A percentile compares a stretch with the other conserved stretches of the same genome.
These are phyloP conservation scores for Debaryomycetaceae sp. DNA, from an alignment of 1,139 yeast genomes.

Conservation along the genomic window DNA sequence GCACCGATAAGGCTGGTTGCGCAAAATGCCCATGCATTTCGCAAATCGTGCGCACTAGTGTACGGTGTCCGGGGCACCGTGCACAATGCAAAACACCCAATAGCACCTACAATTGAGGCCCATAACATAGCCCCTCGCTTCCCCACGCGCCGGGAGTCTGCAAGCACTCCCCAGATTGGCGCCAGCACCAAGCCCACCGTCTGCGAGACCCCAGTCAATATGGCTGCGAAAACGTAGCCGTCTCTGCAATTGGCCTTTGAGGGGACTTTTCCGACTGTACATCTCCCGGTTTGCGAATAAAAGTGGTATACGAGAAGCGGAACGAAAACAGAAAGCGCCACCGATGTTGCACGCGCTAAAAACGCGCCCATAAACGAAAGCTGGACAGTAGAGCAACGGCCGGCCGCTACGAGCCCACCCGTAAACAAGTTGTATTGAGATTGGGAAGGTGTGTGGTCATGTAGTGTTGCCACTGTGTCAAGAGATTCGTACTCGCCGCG, in stretches of 20 bases:
- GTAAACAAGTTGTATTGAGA: slow-evolving; percentile 3
- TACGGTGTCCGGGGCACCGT: slow-evolving; percentile 3
- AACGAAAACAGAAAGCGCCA: slow-evolving; percentile 48
- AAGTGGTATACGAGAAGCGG: slow-evolving; percentile 54
- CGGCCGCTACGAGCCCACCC: slow-evolving; percentile 32
- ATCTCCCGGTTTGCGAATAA: slow-evolving; percentile 38
- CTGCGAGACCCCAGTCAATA: slow-evolving; percentile 57
- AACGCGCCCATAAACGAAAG: slow-evolving; percentile 54
- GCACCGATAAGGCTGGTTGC: slow-evolving; percentile 25
- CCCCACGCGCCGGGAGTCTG: slow-evolving; percentile 35
- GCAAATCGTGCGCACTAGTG: slow-evolving; percentile 18
- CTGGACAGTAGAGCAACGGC: slow-evolving; percentile 21
- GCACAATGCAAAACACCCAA: slow-evolving; percentile 25
- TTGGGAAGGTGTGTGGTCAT: too few species aligned
- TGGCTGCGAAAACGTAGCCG: slow-evolving; percentile 57
- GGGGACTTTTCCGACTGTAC: slow-evolving; percentile 20
- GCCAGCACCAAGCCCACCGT: slow-evolving; percentile 46
- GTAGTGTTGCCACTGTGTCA: slow-evolving; percentile 1
- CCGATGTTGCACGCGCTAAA: slow-evolving; percentile 55
- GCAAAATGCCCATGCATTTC: slow-evolving; percentile 20
- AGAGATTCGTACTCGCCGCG: slow-evolving; percentile 2
- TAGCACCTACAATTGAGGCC: slow-evolving; percentile 22
- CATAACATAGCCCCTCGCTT: slow-evolving; percentile 14
- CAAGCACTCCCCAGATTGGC: slow-evolving; percentile 50
- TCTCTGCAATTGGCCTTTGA: slow-evolving; percentile 41